Conservation (phyloP, 2,329 filamentous ascomycete species). For the Epichloe typhina region DNA sequence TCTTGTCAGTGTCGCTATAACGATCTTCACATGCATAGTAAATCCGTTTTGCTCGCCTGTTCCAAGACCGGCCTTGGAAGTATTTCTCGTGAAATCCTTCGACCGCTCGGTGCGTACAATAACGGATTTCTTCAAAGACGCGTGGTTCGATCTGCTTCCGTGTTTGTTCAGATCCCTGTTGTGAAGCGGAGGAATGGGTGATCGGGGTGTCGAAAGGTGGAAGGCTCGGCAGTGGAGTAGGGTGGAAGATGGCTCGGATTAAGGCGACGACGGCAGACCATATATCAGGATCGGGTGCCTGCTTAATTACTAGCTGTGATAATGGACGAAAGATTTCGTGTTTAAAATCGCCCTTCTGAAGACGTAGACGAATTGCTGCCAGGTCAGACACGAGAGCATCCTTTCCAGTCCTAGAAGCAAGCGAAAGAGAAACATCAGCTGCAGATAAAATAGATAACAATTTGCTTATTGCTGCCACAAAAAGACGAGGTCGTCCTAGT, state of each 20-base stretch:
- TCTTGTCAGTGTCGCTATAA: neutral
- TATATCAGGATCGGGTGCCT: neutral
- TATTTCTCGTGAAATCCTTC: neutral
- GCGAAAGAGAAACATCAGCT: neutral
- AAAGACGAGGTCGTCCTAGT: neutral
- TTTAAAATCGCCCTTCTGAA: neutral
- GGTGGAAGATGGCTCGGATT: neutral
- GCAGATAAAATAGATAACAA: neutral
- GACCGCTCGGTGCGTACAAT: conserved; percentile 1
- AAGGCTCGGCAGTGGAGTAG: neutral
- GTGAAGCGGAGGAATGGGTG: neutral
- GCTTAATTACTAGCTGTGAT: neutral
- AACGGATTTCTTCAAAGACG: conserved; percentile 5
- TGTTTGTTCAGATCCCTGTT: neutral
- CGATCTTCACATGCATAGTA: neutral
- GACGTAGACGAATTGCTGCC: neutral
- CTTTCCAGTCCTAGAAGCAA: neutral
- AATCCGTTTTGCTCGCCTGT: neutral
- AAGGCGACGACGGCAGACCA: neutral
- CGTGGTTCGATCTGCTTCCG: neutral
- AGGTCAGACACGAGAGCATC: neutral
- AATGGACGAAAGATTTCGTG: neutral
- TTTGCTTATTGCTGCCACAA: neutral
- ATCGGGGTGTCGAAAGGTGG: conserved; percentile 1
- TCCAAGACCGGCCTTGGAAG: neutral